Evolutionary conservation across 768 basidiomycete genomes (phyloP).

Genomic region (Boletus barrowsii): DNA sequence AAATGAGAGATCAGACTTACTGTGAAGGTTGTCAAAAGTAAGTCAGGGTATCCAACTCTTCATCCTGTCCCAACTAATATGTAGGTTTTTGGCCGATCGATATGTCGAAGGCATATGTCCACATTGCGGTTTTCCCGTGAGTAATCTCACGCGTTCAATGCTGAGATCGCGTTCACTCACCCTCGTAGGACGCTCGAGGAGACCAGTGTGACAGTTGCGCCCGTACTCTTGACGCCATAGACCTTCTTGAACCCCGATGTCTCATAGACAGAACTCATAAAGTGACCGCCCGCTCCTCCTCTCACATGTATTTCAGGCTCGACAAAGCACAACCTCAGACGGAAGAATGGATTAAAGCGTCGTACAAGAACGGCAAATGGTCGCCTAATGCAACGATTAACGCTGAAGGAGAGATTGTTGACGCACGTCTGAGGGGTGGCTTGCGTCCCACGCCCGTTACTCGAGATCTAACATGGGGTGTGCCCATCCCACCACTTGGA

Average conservation of each 20-base stretch:
- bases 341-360: conserved; percentile 84
- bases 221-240: conserved; percentile 88
- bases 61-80: conserved; percentile 8
- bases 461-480: conserved; percentile 93
- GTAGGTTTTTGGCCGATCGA: conserved; percentile 91
- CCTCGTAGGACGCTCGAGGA: conserved; percentile 82
- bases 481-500: conserved; percentile 77
- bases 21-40: conserved; percentile 89
- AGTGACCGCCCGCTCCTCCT: conserved; percentile 70
- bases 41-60: conserved; percentile 13
- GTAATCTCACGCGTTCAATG: conserved; percentile 13
- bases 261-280: conserved; percentile 78
- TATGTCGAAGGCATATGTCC: conserved; percentile 99
- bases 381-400: conserved; percentile 90
- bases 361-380: conserved; percentile 86
- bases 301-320: conserved; percentile 90
- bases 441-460: conserved; percentile 89
- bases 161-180: background rate
- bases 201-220: conserved; percentile 97
- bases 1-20: conserved; percentile 90
- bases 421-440: conserved; percentile 82
- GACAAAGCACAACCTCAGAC: conserved; percentile 77
- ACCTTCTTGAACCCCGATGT: conserved; percentile 93
- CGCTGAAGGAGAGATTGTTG: conserved; percentile 81
- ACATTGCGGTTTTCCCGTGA: conserved; percentile 80